These are phyloP conservation scores for Calonectria pseudoturangicola DNA, from an alignment of 2,329 filamentous ascomycete species.

Conservation along the genomic window DNA sequence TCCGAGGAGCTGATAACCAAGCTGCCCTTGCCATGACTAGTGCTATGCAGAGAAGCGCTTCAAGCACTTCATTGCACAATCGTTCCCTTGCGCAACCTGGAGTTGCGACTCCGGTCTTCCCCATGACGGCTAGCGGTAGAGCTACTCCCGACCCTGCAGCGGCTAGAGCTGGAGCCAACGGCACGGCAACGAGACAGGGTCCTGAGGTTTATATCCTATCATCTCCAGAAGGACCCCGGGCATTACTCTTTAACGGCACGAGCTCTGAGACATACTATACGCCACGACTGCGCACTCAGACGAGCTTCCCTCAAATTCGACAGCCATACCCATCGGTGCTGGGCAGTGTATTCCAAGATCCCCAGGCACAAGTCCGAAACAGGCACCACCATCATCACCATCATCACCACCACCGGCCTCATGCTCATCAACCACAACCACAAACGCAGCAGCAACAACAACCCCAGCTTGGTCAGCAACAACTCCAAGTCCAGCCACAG, in stretches of 20 bases:
- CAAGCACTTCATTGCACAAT: slow-evolving; percentile 65
- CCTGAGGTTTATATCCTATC: slow-evolving; percentile 77
- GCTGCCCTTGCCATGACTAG: slow-evolving; percentile 68
- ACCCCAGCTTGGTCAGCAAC: slow-evolving; percentile 43
- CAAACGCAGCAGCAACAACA: slow-evolving; percentile 46
- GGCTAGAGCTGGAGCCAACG: slow-evolving; percentile 52
- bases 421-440: slow-evolving; percentile 40
- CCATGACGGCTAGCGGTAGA: slow-evolving; percentile 65
- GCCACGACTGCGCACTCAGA: slow-evolving; percentile 59
- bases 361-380: slow-evolving; percentile 46
- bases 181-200: slow-evolving; percentile 54
- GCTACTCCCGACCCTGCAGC: slow-evolving; percentile 66
- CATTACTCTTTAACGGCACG: slow-evolving; percentile 72
- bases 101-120: slow-evolving; percentile 64
- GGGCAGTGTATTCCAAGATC: slow-evolving; percentile 42
- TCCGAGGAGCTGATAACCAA: slow-evolving; percentile 68
- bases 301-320: slow-evolving; percentile 55
- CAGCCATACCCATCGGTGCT: slow-evolving; percentile 43
- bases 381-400: slow-evolving; percentile 55
- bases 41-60: slow-evolving; percentile 71
- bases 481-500: slow-evolving; percentile 14
- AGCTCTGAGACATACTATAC: slow-evolving; percentile 71
- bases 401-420: slow-evolving; percentile 51
- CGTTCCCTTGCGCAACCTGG: slow-evolving; percentile 61
- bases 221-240: slow-evolving; percentile 76